These are phyloP conservation scores for Candida nemodendra DNA, from an alignment of 805 yeast species.

Conservation along the genomic window DNA sequence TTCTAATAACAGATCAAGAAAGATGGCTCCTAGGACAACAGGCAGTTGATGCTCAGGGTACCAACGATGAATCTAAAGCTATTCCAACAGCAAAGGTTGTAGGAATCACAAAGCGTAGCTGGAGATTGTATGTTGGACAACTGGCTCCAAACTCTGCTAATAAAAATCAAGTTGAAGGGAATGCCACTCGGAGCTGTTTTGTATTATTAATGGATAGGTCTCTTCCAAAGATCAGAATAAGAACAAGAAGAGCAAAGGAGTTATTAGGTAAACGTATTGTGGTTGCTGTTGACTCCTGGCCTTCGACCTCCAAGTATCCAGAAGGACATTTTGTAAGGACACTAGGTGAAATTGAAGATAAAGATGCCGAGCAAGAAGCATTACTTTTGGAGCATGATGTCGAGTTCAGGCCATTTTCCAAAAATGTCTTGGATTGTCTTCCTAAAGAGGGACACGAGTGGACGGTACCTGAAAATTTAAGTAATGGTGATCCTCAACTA, in stretches of 20 bases:
- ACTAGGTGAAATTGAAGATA: conserved; percentile 86
- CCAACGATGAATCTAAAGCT: conserved; percentile 40
- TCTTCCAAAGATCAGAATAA: conserved; percentile 81
- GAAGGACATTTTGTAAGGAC: conserved; percentile 92
- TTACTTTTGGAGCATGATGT: conserved; percentile 91
- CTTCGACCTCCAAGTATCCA: conserved; percentile 76
- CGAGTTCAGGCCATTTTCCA: conserved; percentile 93
- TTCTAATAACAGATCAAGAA: conserved; percentile 63
- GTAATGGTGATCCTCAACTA: conserved; percentile 51
- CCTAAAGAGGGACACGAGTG: conserved; percentile 93
- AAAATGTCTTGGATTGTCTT: conserved; percentile 85
- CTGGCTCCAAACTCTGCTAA: conserved; percentile 72
- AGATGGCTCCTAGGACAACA: conserved; percentile 72
- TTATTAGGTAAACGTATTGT: conserved; percentile 88
- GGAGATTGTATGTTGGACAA: conserved; percentile 97
- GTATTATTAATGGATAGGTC: conserved; percentile 87
- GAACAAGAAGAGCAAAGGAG: conserved; percentile 82
- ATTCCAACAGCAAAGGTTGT: conserved; percentile 96
- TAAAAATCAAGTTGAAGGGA: conserved; percentile 49
- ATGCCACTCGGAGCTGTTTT: conserved; percentile 74
- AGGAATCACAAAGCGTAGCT: conserved; percentile 82
- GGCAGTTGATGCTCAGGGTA: conserved; percentile 60
- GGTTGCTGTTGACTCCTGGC: conserved; percentile 92
- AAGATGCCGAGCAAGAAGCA: conserved; percentile 96
- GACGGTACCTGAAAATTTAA: conserved; percentile 73